Percentiles rank a stretch among this genome's conserved stretches.
Conservation (phyloP, 169 alveolate genomes). For the Prorocentrum cordatum region DNA sequence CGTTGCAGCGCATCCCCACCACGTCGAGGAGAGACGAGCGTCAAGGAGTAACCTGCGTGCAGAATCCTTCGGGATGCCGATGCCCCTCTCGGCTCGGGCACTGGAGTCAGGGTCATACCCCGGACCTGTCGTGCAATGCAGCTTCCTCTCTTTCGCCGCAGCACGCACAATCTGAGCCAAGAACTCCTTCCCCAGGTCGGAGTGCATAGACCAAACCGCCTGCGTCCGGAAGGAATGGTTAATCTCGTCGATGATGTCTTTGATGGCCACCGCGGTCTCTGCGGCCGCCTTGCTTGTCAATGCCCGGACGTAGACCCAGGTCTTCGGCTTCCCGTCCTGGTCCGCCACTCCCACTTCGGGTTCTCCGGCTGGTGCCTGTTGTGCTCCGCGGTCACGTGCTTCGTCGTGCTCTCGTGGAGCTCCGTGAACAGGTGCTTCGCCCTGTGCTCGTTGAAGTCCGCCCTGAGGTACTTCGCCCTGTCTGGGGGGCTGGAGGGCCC, state of each 20-base stretch:
- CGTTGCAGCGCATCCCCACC: background rate
- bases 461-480: no score
- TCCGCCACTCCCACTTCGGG: no score
- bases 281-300: background rate
- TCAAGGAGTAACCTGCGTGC: background rate
- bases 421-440: no score
- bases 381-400: no score
- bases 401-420: no score
- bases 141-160: background rate
- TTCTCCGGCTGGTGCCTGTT: no score
- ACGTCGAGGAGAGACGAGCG: background rate
- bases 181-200: background rate
- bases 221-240: background rate
- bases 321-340: no score
- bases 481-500: no score
- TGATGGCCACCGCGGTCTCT: background rate
- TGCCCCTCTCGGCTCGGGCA: background rate
- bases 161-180: background rate
- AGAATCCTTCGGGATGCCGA: background rate
- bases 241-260: background rate
- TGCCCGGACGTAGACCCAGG: background rate
- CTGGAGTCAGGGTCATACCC: background rate
- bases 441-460: no score
- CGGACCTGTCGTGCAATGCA: background rate
- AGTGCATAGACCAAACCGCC: background rate